Conservation (phyloP, 768 basidiomycete species). For the Pholiota microspora region DNA sequence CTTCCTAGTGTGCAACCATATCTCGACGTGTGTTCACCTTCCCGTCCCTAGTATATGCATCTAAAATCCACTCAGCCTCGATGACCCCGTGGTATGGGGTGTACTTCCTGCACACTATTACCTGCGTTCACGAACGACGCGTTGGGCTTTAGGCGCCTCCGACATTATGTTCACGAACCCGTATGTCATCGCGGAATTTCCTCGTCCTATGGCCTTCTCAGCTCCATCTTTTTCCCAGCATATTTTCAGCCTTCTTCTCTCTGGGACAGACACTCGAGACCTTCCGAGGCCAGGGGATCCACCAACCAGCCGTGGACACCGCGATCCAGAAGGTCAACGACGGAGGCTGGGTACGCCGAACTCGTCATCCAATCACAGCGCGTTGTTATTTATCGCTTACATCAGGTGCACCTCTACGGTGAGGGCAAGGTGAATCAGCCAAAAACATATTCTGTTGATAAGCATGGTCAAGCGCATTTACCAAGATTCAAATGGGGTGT, state of each 20-base stretch:
- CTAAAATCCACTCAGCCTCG: constrained; percentile 48
- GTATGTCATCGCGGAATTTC: constrained; percentile 39
- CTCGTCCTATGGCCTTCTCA: constrained; percentile 11
- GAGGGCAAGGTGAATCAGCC: constrained; percentile 89
- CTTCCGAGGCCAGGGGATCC: constrained; percentile 85
- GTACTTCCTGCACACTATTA: constrained; percentile 67
- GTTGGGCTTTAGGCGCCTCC: constrained; percentile 91
- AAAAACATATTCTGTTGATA: constrained; percentile 39
- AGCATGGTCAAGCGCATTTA: constrained; percentile 46
- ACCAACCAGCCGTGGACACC: constrained; percentile 82
- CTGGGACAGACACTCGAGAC: constrained; percentile 92
- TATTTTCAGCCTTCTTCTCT: constrained; percentile 83
- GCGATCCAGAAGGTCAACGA: constrained; percentile 78
- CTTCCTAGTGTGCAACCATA: constrained; percentile 81
- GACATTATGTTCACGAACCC: constrained; percentile 96
- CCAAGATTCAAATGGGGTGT: constrained; percentile 94
- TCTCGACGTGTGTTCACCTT: constrained; percentile 70
- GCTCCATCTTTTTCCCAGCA: constrained; percentile 41
- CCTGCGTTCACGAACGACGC: constrained; percentile 54
- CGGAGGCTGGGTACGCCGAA: constrained; percentile 77
- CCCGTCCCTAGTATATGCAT: constrained; percentile 4
- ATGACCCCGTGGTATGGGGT: constrained; percentile 89
- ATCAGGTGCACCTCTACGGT: constrained; percentile 84
- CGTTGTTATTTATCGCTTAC: constrained; percentile 1
- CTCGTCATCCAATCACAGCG: neutral